phyloP scores from a whole-genome alignment of 345 rosid species.

The Abelmoschus esculentus region DNA sequence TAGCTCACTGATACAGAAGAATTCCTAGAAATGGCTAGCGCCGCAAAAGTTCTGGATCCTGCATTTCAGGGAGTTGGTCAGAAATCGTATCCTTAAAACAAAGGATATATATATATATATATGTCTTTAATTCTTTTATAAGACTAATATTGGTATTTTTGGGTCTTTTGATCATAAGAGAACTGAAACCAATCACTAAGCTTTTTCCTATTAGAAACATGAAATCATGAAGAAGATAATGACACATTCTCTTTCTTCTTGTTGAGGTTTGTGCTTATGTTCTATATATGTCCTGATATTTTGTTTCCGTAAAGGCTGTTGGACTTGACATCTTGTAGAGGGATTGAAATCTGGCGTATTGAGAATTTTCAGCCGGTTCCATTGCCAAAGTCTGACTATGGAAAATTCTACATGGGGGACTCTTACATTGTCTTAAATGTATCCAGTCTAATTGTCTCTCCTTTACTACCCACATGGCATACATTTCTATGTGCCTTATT shows the following conservation, averaged over 20 bases:
- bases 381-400: conserved; percentile 79
- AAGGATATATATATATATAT: neutral
- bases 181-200: neutral
- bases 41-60: conserved; percentile 79
- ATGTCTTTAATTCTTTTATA: too few relatives aligned
- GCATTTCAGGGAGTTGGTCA: conserved; percentile 95
- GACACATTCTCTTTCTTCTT: too few relatives aligned
- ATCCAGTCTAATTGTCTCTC: neutral
- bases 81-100: conserved; percentile 67
- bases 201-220: neutral
- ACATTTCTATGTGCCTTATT: neutral
- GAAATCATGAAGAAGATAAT: too few relatives aligned
- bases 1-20: conserved; percentile 8
- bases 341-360: conserved; percentile 93
- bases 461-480: neutral
- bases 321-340: conserved; percentile 63
- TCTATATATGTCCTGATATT: neutral
- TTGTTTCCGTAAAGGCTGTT: conserved; percentile 21
- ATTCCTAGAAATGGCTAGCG: conserved; percentile 54
- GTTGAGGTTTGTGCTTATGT: conserved; percentile 17
- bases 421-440: conserved; percentile 91
- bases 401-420: conserved; percentile 96
- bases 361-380: conserved; percentile 89
- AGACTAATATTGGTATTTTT: too few relatives aligned
- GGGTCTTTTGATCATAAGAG: too few relatives aligned